Evolutionary conservation across 768 basidiomycete genomes (phyloP), one percentile per base, ranked within the genome.

Genomic region (Boletus rubroflammeus): DNA sequence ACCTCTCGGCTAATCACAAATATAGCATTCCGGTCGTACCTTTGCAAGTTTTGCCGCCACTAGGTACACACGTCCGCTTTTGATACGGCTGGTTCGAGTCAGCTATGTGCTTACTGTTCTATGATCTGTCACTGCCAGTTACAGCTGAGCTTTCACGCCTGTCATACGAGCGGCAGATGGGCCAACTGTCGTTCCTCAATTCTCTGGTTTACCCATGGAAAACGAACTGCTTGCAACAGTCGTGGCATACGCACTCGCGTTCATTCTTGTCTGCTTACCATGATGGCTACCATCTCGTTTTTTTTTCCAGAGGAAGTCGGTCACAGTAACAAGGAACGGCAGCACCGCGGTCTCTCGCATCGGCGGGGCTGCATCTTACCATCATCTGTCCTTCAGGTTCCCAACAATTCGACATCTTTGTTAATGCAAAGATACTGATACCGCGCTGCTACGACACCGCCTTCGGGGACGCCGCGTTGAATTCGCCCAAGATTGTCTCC

Each of bases 361-460:
- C 49, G 51, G 56, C 51, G 51, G 47, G 25, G 46, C 47, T 29
- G 21, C 39, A 31, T 47, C 45, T 26, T 21, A 21, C 6, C 25
- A 26, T 21, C 46, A 34, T 26, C 41, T 23, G 5, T 15, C 11
- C 55, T 42, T 31, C 25, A 25, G 14, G 34, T 17, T 17, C 29
- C 14, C 7, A 36, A 15, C 50, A 63, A 55, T 32, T 50, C 44
- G 29, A n/a, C 55, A 56, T 58, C 44, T 41, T 43, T 50, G 42
- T 28, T 21, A 26, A 10, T 53, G 54, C 25, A 46, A 44, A 51
- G 53, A 49, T 46, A 9, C 45, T 36, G 50, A 56, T 53, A 40
- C 1, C 15, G 31, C 53, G 53, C 42, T 34, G 55, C 64, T 51
- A 47, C 21, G 32, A 32, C 51, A 66, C 40, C 40, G 63, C 64